These are phyloP conservation scores for Annulohypoxylon bovei DNA, from an alignment of 495 filamentous ascomycete genomes.

Conservation along the genomic window DNA sequence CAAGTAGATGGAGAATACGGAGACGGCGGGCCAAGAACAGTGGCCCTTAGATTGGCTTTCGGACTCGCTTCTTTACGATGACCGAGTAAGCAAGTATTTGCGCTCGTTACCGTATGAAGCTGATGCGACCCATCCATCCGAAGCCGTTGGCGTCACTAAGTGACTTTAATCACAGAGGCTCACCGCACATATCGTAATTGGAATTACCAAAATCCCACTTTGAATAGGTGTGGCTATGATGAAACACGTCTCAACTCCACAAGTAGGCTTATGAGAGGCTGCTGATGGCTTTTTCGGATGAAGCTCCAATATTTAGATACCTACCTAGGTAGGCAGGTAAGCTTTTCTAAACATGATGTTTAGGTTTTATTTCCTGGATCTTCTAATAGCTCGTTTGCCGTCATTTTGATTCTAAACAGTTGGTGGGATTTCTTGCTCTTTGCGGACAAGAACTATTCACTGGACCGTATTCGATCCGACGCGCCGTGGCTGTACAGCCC, in stretches of 20 bases:
- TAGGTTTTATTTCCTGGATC: background rate
- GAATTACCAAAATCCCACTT: slow-evolving; percentile 4
- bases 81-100: background rate
- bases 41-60: background rate
- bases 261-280: slow-evolving; percentile 4
- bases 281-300: background rate
- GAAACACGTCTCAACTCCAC: slow-evolving; percentile 36
- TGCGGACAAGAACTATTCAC: background rate
- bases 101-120: background rate
- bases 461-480: slow-evolving; percentile 2
- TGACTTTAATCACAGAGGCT: slow-evolving; percentile 12
- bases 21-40: background rate
- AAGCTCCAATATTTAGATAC: background rate
- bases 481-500: slow-evolving; percentile 8
- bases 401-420: slow-evolving; percentile 6
- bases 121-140: background rate
- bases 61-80: background rate
- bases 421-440: background rate
- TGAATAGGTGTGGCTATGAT: slow-evolving; percentile 22
- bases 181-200: background rate
- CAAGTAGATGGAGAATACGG: background rate
- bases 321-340: background rate
- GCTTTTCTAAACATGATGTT: background rate
- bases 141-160: slow-evolving; percentile 1
- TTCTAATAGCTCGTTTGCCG: background rate